A percentile compares a stretch with the other conserved stretches of the same genome.
These are phyloP conservation scores for Crithidia fasciculata DNA, from an alignment of 208 protist species.

Conservation along the genomic window DNA sequence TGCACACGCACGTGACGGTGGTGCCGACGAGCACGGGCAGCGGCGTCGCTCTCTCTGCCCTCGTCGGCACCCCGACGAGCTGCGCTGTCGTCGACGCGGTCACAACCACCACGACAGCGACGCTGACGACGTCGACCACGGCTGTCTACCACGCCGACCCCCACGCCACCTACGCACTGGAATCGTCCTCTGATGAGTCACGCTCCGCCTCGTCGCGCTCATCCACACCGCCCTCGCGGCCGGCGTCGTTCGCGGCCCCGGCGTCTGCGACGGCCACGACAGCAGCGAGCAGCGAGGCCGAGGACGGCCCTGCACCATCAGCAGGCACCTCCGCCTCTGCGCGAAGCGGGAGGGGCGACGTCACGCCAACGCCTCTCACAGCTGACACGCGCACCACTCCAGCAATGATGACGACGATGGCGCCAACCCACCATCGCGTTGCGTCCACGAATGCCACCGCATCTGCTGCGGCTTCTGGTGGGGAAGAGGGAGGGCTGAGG, in stretches of 20 bases:
- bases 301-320: not conserved
- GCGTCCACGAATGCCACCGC: not conserved
- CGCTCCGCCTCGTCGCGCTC: slow-evolving; percentile 4
- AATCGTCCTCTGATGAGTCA: slow-evolving; percentile 10
- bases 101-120: not conserved
- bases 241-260: not conserved
- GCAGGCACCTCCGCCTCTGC: too few relatives aligned
- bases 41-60: slow-evolving; percentile 8
- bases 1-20: slow-evolving; percentile 4
- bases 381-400: too few relatives aligned
- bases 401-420: not conserved
- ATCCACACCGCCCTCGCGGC: not conserved
- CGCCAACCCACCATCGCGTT: not conserved
- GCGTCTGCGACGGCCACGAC: too few relatives aligned
- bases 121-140: not conserved
- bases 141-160: slow-evolving; percentile 6
- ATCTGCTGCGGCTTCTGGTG: too few relatives aligned
- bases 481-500: too few relatives aligned
- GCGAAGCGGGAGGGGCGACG: too few relatives aligned
- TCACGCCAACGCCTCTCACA: too few relatives aligned
- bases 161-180: slow-evolving; percentile 22
- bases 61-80: not conserved
- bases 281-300: not conserved
- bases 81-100: not conserved
- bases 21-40: not conserved